Base-by-base conservation (phyloP, 1,284 basidiomycete species). In the Puccinia hordei region DNA sequence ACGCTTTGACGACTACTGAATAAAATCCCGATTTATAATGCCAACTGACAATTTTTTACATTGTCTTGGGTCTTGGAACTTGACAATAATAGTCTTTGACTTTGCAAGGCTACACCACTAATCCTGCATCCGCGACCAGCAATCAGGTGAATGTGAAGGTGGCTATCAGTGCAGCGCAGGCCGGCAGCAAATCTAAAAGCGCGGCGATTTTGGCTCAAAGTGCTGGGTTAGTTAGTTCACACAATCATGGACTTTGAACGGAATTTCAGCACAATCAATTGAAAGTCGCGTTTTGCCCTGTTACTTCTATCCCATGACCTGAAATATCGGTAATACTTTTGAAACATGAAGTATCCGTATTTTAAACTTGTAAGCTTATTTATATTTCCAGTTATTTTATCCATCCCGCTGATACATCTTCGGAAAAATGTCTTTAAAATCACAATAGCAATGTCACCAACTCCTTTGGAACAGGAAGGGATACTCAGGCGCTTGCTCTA, bases 401-500 rank as follows among this genome's bases (percentile, higher is more conserved):
- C 27, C 22, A 53, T 24, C 27, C 30, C 30, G 0, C 35, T 55
- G 19, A n/a, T 6, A 57, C 22, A 22, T 3, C 13, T 4, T 19
- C 24, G 9, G 5, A 8, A 57, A 8, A 19, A 8, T 22, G 17
- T 49, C 35, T 41, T 41, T 4, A 57, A 4, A 57, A 6, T 4
- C 53, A 30, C 10, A 71, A 22, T 35, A 76, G 75, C 17, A 77
- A 77, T 19, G 15, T 68, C 22, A 41, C 68, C 51, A 77, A 77
- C 30, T 49, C 49, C 4, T 77, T 46, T 68, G 75, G 75, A 38
- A 55, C 59, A 35, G 75, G 75, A 10, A 77, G 46, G 4, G 61
- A 77, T 68, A 77, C 75, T 30, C 75, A 77, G 33, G 75, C 75
- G 30, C 38, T 77, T 35, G 75, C 75, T n/a, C 35, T 77, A 38